Conservation (phyloP, 257 asterid genomes). For the Solanum neorickii region DNA sequence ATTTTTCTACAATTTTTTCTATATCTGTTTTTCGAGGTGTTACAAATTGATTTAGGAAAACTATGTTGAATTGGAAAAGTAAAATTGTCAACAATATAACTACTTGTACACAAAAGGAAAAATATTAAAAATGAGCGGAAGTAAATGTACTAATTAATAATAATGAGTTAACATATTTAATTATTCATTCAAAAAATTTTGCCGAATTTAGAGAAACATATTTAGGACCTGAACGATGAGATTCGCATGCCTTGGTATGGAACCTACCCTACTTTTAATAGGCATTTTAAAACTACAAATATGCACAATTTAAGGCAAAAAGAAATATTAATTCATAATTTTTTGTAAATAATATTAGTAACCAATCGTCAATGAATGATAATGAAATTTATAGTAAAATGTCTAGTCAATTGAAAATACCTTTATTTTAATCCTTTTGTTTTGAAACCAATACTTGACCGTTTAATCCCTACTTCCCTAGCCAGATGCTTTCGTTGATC, state of each 20-base stretch:
- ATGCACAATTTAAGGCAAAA: no score
- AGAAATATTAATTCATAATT: no score
- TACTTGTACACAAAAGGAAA: background rate
- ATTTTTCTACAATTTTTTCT: no score
- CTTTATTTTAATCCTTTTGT: slow-evolving; percentile 52
- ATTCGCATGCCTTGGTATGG: no score
- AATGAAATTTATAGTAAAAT: background rate
- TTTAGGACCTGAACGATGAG: no score
- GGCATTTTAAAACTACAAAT: no score
- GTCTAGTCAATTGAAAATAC: background rate
- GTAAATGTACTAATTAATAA: background rate
- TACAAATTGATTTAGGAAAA: background rate
- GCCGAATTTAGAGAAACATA: no score
- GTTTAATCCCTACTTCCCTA: slow-evolving; percentile 43
- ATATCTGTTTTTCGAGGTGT: no score
- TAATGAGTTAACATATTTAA: no score
- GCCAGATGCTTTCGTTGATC: slow-evolving; percentile 38
- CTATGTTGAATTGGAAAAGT: background rate
- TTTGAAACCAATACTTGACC: slow-evolving; percentile 69
- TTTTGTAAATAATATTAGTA: no score
- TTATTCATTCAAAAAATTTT: no score
- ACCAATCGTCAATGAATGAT: background rate
- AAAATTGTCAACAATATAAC: background rate
- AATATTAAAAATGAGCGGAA: background rate
- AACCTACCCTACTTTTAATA: no score